Percentiles rank a stretch among this genome's conserved stretches.
These are phyloP conservation scores for Gautieria morchelliformis DNA, from an alignment of 768 basidiomycete species.

Conservation along the genomic window DNA sequence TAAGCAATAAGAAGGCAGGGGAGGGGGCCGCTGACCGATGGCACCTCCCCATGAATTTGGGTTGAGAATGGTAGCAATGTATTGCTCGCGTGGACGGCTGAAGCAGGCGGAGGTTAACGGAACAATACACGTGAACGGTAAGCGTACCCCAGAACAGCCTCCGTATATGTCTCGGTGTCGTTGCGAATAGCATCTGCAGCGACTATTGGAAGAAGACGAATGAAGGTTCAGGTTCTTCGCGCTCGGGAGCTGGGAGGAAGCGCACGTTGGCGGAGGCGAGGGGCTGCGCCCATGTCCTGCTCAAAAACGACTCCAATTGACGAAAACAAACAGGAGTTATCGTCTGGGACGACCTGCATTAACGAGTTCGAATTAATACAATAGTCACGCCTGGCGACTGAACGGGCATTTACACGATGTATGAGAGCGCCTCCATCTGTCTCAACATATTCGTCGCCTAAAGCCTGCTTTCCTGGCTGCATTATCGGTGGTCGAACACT, in stretches of 20 bases:
- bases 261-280: conserved; percentile 61
- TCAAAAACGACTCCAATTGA: conserved; percentile 79
- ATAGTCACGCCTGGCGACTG: not conserved
- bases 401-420: conserved; percentile 46
- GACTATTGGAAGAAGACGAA: conserved; percentile 34
- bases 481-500: not conserved
- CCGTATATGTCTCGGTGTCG: conserved; percentile 65
- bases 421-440: conserved; percentile 58
- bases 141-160: conserved; percentile 76
- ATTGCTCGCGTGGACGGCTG: conserved; percentile 53
- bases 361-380: not conserved
- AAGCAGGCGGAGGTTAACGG: not conserved
- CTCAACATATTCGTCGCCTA: conserved; percentile 46
- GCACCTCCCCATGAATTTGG: conserved; percentile 90
- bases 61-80: conserved; percentile 73
- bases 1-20: not conserved
- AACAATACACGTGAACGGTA: not conserved
- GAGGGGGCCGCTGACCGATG: conserved; percentile 46
- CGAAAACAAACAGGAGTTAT: conserved; percentile 93
- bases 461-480: conserved; percentile 10
- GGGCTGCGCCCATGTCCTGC: conserved; percentile 66
- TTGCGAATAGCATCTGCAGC: conserved; percentile 73
- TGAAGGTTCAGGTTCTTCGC: not conserved
- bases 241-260: not conserved
- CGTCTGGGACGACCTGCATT: conserved; percentile 80